Evolutionary conservation across 2,329 filamentous ascomycete species (phyloP), one percentile per base, ranked within the genome.

Genomic region (Chrysoporthe austroafricana): DNA sequence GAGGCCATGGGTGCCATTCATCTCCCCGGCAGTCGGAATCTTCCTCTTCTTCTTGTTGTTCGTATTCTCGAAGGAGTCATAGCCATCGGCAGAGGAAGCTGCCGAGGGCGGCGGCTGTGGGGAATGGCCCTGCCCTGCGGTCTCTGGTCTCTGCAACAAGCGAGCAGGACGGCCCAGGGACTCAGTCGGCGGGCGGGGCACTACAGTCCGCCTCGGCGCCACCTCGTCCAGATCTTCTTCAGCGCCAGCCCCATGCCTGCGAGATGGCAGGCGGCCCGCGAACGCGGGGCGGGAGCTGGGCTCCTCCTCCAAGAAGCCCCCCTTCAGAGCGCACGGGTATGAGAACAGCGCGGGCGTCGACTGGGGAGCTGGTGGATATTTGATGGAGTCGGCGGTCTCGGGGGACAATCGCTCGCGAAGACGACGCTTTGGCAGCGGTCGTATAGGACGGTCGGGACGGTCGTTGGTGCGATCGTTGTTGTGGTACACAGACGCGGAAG

Each of bases 11-110:
- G 77, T 74, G 2, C 79, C 79, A 62, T 80, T 81, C 26, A 84
- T 84, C 73, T 92, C 91, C 21, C 92, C 91, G 11, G 93, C 93
- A 0, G 94, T 94, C 0, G 96, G 96, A 48, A 99, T 98, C 81
- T 99, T 99, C 73, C 96, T 88, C 80, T 99, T 98, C 83, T 98
- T 99, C 81, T 99, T 99, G 77, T 99, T 99, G 78, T 97, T 98
- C 46, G 93, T 97, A 75, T 98, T 98, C 79, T 99, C 96, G 74
- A 97, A 97, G 7, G 93, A 96, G 78, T 99, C 96, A 77, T 98
- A 98, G 16, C 94, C 94, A 77, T 98, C 95, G 13, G 88, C 82
- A 2, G 90, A 91, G 4, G 90, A 91, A 6, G 87, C 85, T 34
- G 90, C 89, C 14, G 92, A 93, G 56, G 85, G 86, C 61, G 90